Evolutionary conservation across 1,284 basidiomycete genomes (phyloP).

Genomic region (Sporisorium scitamineum): DNA sequence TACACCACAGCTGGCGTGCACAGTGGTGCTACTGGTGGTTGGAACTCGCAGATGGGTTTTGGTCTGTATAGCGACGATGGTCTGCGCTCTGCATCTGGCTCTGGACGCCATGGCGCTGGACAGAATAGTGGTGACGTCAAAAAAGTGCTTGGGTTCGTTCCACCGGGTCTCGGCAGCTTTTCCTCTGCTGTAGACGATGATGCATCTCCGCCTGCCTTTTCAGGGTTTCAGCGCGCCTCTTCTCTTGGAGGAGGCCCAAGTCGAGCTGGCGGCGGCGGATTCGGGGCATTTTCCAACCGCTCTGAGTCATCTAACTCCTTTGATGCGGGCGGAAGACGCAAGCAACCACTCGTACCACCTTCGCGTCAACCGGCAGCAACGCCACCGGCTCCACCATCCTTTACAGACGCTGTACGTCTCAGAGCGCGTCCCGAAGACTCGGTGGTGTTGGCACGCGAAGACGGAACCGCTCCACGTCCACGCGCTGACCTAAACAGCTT

Average conservation of each 20-base stretch:
- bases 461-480: slow-evolving; percentile 35
- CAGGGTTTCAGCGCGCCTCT: slow-evolving; percentile 42
- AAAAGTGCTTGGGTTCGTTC: slow-evolving; percentile 9
- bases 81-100: slow-evolving; percentile 8
- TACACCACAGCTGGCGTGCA: slow-evolving; percentile 30
- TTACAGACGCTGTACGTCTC: slow-evolving; percentile 44
- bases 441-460: slow-evolving; percentile 20
- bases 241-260: slow-evolving; percentile 18
- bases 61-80: slow-evolving; percentile 26
- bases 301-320: not conserved
- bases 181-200: slow-evolving; percentile 32
- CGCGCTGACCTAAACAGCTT: slow-evolving; percentile 52
- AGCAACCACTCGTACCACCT: slow-evolving; percentile 35
- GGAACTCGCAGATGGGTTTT: slow-evolving; percentile 47
- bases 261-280: not conserved
- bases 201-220: slow-evolving; percentile 18
- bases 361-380: slow-evolving; percentile 23
- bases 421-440: slow-evolving; percentile 42
- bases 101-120: not conserved
- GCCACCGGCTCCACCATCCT: slow-evolving; percentile 24
- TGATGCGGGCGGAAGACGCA: slow-evolving; percentile 8
- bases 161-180: slow-evolving; percentile 36
- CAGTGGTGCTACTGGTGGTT: slow-evolving; percentile 40
- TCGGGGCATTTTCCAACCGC: slow-evolving; percentile 14
- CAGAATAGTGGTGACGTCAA: slow-evolving; percentile 15